Conservation (phyloP, 2,329 filamentous ascomycete species). For the Aspergillus bombycis region DNA sequence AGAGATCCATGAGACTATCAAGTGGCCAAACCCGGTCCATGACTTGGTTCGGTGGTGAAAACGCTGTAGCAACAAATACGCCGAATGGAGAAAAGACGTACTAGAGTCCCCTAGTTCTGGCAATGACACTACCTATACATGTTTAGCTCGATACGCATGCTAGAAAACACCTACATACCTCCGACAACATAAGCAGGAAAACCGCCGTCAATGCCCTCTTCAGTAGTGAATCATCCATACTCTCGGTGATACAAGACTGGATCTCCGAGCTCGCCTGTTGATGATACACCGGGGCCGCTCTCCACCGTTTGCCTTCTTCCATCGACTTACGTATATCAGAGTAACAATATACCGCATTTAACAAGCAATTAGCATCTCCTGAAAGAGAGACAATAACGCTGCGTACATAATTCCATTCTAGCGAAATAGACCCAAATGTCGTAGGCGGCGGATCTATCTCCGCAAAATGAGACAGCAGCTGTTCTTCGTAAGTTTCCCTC, state of each 20-base stretch:
- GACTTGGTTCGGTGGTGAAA: slow-evolving; percentile 30
- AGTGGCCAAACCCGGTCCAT: slow-evolving; percentile 33
- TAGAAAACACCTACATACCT: slow-evolving; percentile 26
- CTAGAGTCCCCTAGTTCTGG: slow-evolving; percentile 30
- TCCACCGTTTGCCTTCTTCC: slow-evolving; percentile 31
- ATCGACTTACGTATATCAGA: slow-evolving; percentile 35
- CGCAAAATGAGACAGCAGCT: slow-evolving; percentile 34
- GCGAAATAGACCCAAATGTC: slow-evolving; percentile 33
- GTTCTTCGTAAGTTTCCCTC: slow-evolving; percentile 30
- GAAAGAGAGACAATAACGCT: slow-evolving; percentile 30
- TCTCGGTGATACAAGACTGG: slow-evolving; percentile 30
- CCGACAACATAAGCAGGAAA: slow-evolving; percentile 40
- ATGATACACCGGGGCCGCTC: slow-evolving; percentile 34
- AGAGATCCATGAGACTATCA: slow-evolving; percentile 38
- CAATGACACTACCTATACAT: slow-evolving; percentile 30
- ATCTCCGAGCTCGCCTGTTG: slow-evolving; percentile 35
- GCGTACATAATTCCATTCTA: slow-evolving; percentile 39
- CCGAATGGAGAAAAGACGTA: slow-evolving; percentile 36
- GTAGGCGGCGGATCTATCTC: slow-evolving; percentile 33
- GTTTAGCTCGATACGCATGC: slow-evolving; percentile 3
- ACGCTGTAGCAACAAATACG: slow-evolving; percentile 33
- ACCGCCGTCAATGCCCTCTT: slow-evolving; percentile 32
- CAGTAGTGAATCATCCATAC: slow-evolving; percentile 28
- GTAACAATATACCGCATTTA: slow-evolving; percentile 39
- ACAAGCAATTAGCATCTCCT: slow-evolving; percentile 27